These are phyloP conservation scores for Paramecium biaurelia DNA, from an alignment of 73 alveolate genomes.

Conservation along the genomic window DNA sequence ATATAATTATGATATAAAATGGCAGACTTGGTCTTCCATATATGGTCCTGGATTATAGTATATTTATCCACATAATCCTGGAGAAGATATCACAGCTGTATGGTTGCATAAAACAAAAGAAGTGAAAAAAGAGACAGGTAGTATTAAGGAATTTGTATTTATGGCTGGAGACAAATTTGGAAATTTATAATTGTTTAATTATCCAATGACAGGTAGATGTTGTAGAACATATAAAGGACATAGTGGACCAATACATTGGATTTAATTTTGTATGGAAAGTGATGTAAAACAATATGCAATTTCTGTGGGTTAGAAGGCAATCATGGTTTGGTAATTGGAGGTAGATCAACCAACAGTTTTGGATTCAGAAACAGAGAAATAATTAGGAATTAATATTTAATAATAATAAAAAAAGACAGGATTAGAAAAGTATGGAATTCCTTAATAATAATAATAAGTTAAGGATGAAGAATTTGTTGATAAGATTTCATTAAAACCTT, in stretches of 20 bases:
- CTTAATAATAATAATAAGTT: neutral
- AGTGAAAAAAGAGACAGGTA: neutral
- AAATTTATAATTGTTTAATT: conserved; percentile 84
- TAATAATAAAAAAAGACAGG: neutral
- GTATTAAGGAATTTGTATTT: conserved; percentile 66
- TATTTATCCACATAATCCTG: conserved; percentile 86
- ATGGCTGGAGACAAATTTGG: conserved; percentile 94
- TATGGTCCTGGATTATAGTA: conserved; percentile 60
- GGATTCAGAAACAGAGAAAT: neutral
- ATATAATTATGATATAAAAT: too few species aligned
- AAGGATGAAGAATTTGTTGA: neutral
- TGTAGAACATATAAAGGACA: neutral
- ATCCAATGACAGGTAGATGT: conserved; percentile 66
- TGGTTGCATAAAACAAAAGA: conserved; percentile 80
- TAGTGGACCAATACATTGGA: neutral
- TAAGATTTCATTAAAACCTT: conserved; percentile 60
- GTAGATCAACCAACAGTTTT: neutral
- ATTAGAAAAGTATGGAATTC: conserved; percentile 80
- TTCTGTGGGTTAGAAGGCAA: neutral
- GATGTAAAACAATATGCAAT: neutral
- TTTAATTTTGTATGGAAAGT: neutral
- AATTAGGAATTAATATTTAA: neutral
- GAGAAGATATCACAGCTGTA: conserved; percentile 88
- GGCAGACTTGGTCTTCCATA: conserved; percentile 67
- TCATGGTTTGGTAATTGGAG: neutral